These are phyloP conservation scores for Claviceps humidiphila DNA, from an alignment of 2,329 filamentous ascomycete species.

Conservation along the genomic window DNA sequence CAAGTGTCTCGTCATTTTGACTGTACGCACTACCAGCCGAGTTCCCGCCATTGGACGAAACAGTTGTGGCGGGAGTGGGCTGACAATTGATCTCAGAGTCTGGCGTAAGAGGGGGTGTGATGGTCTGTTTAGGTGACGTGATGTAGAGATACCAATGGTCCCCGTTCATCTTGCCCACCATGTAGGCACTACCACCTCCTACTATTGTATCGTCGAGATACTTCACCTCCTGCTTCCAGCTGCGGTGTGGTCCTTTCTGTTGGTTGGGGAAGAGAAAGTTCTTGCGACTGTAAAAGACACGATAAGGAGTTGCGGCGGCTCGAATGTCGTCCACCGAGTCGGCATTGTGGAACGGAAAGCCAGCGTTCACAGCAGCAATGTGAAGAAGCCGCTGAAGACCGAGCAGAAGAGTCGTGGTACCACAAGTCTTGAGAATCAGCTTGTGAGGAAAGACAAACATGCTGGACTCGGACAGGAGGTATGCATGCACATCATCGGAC, in stretches of 20 bases:
- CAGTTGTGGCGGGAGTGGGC: conserved; percentile 33
- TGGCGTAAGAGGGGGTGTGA: conserved; percentile 76
- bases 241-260: conserved; percentile 86
- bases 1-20: conserved; percentile 60
- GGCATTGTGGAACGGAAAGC: conserved; percentile 73
- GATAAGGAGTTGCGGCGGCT: conserved; percentile 75
- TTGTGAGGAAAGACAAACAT: conserved; percentile 99
- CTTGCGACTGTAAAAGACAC: conserved; percentile 98
- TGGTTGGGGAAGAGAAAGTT: conserved; percentile 94
- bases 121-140: conserved; percentile 65
- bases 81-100: conserved; percentile 28
- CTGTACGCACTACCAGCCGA: conserved; percentile 27
- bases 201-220: conserved; percentile 86
- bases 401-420: conserved; percentile 84
- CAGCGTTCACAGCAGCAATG: conserved; percentile 75
- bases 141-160: conserved; percentile 99
- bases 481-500: conserved; percentile 89
- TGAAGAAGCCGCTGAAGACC: conserved; percentile 84
- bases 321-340: conserved; percentile 51
- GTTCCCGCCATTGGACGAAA: conserved; percentile 34
- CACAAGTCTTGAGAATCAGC: conserved; percentile 95
- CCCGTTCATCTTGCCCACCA: conserved; percentile 99
- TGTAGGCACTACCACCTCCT: conserved; percentile 90
- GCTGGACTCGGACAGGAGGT: conserved; percentile 95
- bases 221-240: conserved; percentile 93